Evolutionary conservation across 768 basidiomycete species (phyloP).

Genomic region (Fibroporia radiculosa): DNA sequence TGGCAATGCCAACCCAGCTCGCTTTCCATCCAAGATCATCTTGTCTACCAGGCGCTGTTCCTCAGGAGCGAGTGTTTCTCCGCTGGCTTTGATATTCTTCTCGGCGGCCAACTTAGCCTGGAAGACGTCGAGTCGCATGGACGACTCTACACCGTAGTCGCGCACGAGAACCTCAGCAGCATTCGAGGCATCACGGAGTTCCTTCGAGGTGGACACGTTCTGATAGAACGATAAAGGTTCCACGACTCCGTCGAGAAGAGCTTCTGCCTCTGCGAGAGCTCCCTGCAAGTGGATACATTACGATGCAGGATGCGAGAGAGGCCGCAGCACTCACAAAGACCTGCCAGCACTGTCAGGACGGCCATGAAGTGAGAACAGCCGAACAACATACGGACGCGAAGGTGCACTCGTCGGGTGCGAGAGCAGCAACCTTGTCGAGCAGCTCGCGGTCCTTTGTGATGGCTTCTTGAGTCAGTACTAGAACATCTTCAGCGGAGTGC

Average conservation of each 20-base stretch:
- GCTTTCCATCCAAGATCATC: slow-evolving; percentile 71
- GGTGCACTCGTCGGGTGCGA: slow-evolving; percentile 48
- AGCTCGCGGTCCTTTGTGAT: slow-evolving; percentile 48
- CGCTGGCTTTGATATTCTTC: slow-evolving; percentile 57
- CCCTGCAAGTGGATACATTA: slow-evolving; percentile 30
- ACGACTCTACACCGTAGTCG: slow-evolving; percentile 66
- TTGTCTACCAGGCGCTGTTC: slow-evolving; percentile 76
- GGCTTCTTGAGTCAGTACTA: slow-evolving; percentile 45
- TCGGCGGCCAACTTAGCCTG: slow-evolving; percentile 62
- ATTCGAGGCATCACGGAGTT: slow-evolving; percentile 76
- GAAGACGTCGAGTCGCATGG: slow-evolving; percentile 79
- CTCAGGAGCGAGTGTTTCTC: slow-evolving; percentile 51
- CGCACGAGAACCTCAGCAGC: slow-evolving; percentile 63
- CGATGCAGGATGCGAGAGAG: neutral
- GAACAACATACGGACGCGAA: slow-evolving; percentile 54
- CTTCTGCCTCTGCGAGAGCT: slow-evolving; percentile 53
- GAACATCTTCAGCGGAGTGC: slow-evolving; percentile 55
- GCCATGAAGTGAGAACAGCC: neutral
- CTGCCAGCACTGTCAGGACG: slow-evolving; percentile 26
- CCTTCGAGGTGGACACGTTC: slow-evolving; percentile 68
- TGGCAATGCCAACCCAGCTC: slow-evolving; percentile 70
- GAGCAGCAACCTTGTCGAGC: slow-evolving; percentile 52
- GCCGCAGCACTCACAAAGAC: slow-evolving; percentile 57
- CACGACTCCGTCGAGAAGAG: slow-evolving; percentile 37
- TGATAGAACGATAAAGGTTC: slow-evolving; percentile 76